Evolutionary conservation across 164 flowering plant genomes (phyloP).

Genomic region (Kingdonia uniflora): DNA sequence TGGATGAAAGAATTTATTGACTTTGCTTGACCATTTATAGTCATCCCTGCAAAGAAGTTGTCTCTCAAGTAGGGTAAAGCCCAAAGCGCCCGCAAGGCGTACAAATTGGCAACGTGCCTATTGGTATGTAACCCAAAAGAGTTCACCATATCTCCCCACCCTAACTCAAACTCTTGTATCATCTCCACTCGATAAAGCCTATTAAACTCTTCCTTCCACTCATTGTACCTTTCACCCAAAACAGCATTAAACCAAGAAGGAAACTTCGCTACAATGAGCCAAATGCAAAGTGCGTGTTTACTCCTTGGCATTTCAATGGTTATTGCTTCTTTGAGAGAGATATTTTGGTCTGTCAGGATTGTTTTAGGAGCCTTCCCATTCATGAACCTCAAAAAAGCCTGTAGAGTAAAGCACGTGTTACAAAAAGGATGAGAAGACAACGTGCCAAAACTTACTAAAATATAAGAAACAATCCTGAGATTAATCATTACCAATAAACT

Average conservation of each 20-base stretch:
- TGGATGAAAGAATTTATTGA: constrained; percentile 87
- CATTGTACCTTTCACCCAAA: constrained; percentile 82
- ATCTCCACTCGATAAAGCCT: constrained; percentile 75
- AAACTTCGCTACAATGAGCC: constrained; percentile 85
- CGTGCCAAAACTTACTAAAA: no score
- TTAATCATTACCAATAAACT: no score
- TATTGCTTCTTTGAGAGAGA: constrained; percentile 83
- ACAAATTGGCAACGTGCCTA: constrained; percentile 67
- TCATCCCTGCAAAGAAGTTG: constrained; percentile 88
- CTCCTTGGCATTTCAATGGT: constrained; percentile 64
- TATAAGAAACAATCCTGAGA: no score
- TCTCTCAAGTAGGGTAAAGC: constrained; percentile 80
- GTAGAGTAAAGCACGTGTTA: not conserved
- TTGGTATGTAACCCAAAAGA: constrained; percentile 68
- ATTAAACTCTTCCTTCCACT: constrained; percentile 82
- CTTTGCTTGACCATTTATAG: constrained; percentile 58
- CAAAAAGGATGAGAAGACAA: no score
- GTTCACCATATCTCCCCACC: constrained; percentile 82
- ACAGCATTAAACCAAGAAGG: constrained; percentile 97
- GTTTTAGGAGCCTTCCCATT: constrained; percentile 88
- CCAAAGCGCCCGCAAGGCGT: constrained; percentile 58
- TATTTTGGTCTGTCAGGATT: constrained; percentile 80
- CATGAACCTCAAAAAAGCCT: constrained; percentile 82
- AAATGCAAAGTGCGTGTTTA: constrained; percentile 86
- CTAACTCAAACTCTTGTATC: constrained; percentile 71